Conservation (phyloP, 1,139 yeast species). For the Wickerhamomyces sp. region DNA sequence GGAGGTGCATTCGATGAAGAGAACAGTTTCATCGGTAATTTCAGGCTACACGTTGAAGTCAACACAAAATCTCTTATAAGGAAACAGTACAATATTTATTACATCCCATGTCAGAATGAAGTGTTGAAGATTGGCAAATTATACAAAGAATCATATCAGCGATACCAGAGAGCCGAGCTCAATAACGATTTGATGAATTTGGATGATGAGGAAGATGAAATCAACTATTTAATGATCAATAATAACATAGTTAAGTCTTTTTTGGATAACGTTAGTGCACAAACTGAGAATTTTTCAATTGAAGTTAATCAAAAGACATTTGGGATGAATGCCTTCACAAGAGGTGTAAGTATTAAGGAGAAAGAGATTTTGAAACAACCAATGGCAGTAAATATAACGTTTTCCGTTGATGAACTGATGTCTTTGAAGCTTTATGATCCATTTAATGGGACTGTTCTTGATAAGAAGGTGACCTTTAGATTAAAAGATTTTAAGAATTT, state of each 20-base stretch:
- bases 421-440: slow-evolving; percentile 26
- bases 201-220: slow-evolving; percentile 23
- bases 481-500: slow-evolving; percentile 50
- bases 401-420: slow-evolving; percentile 41
- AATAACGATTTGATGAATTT: slow-evolving; percentile 15
- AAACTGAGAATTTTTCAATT: slow-evolving; percentile 49
- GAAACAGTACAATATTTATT: slow-evolving; percentile 50
- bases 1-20: slow-evolving; percentile 24
- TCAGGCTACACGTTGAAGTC: slow-evolving; percentile 42
- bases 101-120: slow-evolving; percentile 39
- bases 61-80: slow-evolving; percentile 44
- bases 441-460: slow-evolving; percentile 9
- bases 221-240: slow-evolving; percentile 40
- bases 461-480: slow-evolving; percentile 33
- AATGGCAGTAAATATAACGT: slow-evolving; percentile 48
- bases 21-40: slow-evolving; percentile 22
- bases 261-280: slow-evolving; percentile 42
- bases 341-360: slow-evolving; percentile 42
- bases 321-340: slow-evolving; percentile 48
- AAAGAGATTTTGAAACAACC: slow-evolving; percentile 51
- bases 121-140: slow-evolving; percentile 33
- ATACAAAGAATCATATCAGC: slow-evolving; percentile 34
- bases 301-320: slow-evolving; percentile 41
- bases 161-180: slow-evolving; percentile 23
- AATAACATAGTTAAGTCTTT: slow-evolving; percentile 42